phyloP scores from a whole-genome alignment of 2,329 filamentous ascomycete species.

The Phialocephala sp. region DNA sequence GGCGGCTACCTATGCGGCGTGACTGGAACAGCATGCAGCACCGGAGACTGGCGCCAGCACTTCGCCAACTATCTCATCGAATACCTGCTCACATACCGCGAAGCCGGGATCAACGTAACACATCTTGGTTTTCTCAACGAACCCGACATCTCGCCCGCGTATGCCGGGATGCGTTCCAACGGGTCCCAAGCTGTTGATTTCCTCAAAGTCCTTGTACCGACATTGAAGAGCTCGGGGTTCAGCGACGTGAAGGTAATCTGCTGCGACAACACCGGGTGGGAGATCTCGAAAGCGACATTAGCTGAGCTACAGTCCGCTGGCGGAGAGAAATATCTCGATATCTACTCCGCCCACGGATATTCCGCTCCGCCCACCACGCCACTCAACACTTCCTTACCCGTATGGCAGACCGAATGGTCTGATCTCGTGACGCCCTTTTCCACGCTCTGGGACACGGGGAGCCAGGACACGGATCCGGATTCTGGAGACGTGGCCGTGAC shows the following conservation, averaged over 20 bases:
- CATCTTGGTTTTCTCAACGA: conserved; percentile 51
- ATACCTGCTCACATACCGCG: conserved; percentile 41
- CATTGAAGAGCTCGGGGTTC: neutral
- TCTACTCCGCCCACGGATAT: neutral
- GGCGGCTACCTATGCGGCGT: conserved; percentile 53
- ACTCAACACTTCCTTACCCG: neutral
- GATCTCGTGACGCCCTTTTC: conserved; percentile 1
- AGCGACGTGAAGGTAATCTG: neutral
- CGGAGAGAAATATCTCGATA: neutral
- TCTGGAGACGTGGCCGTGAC: neutral
- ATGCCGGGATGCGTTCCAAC: conserved; percentile 18
- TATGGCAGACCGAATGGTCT: conserved; percentile 11
- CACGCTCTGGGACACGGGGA: neutral
- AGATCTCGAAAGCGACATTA: neutral
- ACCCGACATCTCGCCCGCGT: conserved; percentile 42
- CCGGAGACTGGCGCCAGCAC: conserved; percentile 35
- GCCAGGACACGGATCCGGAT: neutral
- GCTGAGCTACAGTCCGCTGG: neutral
- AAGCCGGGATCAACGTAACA: conserved; percentile 46
- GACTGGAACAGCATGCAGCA: conserved; percentile 44
- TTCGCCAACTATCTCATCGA: neutral
- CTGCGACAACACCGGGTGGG: neutral
- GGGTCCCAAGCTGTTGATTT: conserved; percentile 19
- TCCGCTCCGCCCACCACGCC: neutral
- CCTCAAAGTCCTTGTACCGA: conserved; percentile 1